These are phyloP conservation scores for Apiospora rasikravindrae DNA, from an alignment of 2,329 filamentous ascomycete genomes.

Conservation along the genomic window DNA sequence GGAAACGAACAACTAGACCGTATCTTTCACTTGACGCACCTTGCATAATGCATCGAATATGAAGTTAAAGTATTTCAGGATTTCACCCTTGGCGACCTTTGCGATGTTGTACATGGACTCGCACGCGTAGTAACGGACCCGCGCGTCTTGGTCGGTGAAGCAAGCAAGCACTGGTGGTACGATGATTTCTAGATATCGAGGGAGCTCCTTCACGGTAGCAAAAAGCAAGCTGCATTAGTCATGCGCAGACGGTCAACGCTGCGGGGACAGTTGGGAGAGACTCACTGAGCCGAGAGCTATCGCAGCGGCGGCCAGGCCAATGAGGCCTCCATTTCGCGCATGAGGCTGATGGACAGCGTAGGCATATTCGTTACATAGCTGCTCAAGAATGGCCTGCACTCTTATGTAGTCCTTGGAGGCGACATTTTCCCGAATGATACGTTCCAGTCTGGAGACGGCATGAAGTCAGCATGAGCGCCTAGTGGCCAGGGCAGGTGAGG, in stretches of 20 bases:
- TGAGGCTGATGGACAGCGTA: slow-evolving; percentile 97
- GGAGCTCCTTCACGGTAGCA: slow-evolving; percentile 71
- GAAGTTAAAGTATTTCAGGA: slow-evolving; percentile 95
- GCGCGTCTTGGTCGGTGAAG: slow-evolving; percentile 96
- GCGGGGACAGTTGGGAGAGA: slow-evolving; percentile 30
- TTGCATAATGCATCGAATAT: slow-evolving; percentile 98
- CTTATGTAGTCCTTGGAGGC: slow-evolving; percentile 76
- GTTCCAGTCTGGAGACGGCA: slow-evolving; percentile 72
- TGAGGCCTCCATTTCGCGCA: slow-evolving; percentile 93
- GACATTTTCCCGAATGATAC: slow-evolving; percentile 84
- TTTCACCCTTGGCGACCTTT: slow-evolving; percentile 98
- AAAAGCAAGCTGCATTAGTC: not conserved
- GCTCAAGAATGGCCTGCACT: slow-evolving; percentile 88
- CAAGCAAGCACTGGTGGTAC: slow-evolving; percentile 96
- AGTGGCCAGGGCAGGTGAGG: slow-evolving; percentile 16
- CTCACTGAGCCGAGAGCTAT: slow-evolving; percentile 91
- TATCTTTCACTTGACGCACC: slow-evolving; percentile 53
- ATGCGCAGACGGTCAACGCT: not conserved
- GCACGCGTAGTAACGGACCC: slow-evolving; percentile 96
- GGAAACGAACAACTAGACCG: slow-evolving; percentile 25
- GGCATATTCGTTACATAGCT: slow-evolving; percentile 96
- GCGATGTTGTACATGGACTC: slow-evolving; percentile 99
- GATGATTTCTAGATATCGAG: slow-evolving; percentile 89
- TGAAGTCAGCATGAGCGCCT: slow-evolving; percentile 22
- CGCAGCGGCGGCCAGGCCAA: slow-evolving; percentile 91